Evolutionary conservation across 345 rosid genomes (phyloP).

Genomic region (Rhizophora mangle): DNA sequence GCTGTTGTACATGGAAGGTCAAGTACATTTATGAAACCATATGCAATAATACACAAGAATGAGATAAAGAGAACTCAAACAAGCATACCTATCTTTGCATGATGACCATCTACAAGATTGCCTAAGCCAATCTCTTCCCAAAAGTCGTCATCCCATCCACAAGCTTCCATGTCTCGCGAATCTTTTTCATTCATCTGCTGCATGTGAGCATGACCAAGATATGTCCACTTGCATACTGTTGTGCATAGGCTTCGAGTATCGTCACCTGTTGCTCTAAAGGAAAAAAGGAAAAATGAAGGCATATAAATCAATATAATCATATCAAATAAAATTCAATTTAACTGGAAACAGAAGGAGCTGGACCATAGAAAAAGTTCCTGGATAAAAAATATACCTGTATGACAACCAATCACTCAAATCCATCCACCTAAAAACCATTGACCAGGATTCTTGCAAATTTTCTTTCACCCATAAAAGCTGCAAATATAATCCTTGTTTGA

Average conservation of each 20-base stretch:
- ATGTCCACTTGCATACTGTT: conserved; percentile 95
- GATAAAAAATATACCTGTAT: conserved; percentile 49
- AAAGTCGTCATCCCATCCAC: conserved; percentile 99
- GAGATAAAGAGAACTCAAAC: conserved; percentile 5
- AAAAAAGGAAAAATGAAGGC: conserved; percentile 1
- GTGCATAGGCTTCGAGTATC: conserved; percentile 97
- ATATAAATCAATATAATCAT: conserved; percentile 2
- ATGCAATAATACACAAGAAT: neutral
- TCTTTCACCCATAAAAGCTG: conserved; percentile 99
- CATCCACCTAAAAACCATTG: conserved; percentile 96
- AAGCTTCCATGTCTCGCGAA: conserved; percentile 90
- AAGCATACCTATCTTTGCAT: conserved; percentile 84
- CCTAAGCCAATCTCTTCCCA: conserved; percentile 99
- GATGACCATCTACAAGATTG: conserved; percentile 91
- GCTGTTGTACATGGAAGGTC: too few relatives aligned
- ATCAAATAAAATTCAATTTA: neutral
- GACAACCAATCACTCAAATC: conserved; percentile 99
- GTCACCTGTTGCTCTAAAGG: conserved; percentile 85
- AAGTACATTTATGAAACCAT: too few relatives aligned
- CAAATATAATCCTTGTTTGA: conserved; percentile 16
- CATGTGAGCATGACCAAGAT: conserved; percentile 99
- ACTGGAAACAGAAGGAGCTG: conserved; percentile 9
- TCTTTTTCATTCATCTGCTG: conserved; percentile 64
- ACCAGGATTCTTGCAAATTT: conserved; percentile 90
- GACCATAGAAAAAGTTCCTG: conserved; percentile 3